Base-by-base conservation (phyloP, 2,329 filamentous ascomycete species). In the Penicillium sp. region DNA sequence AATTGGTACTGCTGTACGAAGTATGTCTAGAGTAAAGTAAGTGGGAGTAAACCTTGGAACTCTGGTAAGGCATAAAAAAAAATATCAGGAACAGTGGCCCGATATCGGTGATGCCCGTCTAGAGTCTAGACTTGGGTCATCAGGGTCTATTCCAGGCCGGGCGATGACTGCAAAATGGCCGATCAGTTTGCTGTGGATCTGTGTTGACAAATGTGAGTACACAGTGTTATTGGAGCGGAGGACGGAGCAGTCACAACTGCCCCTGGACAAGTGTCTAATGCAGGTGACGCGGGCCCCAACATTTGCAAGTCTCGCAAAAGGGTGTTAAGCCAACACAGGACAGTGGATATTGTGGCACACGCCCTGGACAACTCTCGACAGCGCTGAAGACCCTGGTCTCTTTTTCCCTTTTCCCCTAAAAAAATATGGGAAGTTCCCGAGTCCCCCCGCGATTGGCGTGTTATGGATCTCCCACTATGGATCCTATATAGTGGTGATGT, bases 251-350 rank as follows among this genome's bases (percentile, higher is more conserved):
- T 15, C 19, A 15, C 19, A 15, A 42, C 12, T 43, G 21, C 23
- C 41, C 41, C 41, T 27, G 9, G 8, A 4, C 13, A 25, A n/a
- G 41, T 12, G 17, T 27, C 19, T 19, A 17, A 23, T 41, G 62
- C 56, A 61, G 56, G 62, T 62, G 56, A 63, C 57, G 63, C 64
- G n/a, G 10, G 10, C 4, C 4, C 23, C 52, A 57, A 13, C 43
- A 33, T 6, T 17, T 29, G 4, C 13, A 13, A 35, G 38, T 23
- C 8, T n/a, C 9, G 6, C 7, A 17, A 40, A 51, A 25, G 45
- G 17, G 5, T 4, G 6, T 17, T 2, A 12, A 25, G 13, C 31
- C 33, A 23, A 23, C 6, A 21, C 21, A n/a, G n/a, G 33, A 19
- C 12, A 49, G 47, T 38, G 31, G 23, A 35, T 8, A 13, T 31